Conservation (phyloP, 306 rosid genomes). For the Abrus precatorius region DNA sequence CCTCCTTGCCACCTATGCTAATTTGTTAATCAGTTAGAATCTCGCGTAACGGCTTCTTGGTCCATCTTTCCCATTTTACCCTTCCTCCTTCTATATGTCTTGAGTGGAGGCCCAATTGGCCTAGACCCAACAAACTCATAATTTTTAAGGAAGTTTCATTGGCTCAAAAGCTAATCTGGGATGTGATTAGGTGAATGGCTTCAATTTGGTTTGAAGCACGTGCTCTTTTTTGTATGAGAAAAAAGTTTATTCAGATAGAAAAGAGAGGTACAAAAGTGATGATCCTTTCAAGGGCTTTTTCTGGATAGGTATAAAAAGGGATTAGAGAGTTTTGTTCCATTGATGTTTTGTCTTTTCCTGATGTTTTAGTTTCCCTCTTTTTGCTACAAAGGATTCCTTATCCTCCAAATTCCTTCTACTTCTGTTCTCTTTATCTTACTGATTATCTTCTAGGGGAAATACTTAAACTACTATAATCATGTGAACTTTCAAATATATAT, state of each 20-base stretch:
- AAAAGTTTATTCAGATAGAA: neutral
- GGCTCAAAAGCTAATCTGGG: neutral
- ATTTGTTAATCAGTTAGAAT: too few relatives aligned
- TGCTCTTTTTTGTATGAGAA: neutral
- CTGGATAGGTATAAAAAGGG: neutral
- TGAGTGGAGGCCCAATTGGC: too few relatives aligned
- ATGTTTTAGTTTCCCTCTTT: neutral
- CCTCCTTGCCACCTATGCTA: too few relatives aligned
- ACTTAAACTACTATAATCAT: neutral
- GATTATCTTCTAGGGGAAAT: neutral
- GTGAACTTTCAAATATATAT: neutral
- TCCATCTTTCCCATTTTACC: too few relatives aligned
- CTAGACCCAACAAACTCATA: too few relatives aligned
- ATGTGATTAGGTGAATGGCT: conserved; percentile 1
- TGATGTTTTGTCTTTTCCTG: neutral
- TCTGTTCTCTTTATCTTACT: neutral
- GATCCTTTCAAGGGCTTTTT: neutral
- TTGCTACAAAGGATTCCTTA: neutral
- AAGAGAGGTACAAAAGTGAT: neutral
- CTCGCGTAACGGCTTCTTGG: too few relatives aligned
- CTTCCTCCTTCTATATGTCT: too few relatives aligned
- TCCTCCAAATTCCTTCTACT: neutral
- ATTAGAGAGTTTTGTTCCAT: neutral
- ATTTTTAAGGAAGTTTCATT: neutral
- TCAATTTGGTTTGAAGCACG: neutral